phyloP scores from a whole-genome alignment of 1,284 basidiomycete genomes.

The Heterobasidion parviporum region DNA sequence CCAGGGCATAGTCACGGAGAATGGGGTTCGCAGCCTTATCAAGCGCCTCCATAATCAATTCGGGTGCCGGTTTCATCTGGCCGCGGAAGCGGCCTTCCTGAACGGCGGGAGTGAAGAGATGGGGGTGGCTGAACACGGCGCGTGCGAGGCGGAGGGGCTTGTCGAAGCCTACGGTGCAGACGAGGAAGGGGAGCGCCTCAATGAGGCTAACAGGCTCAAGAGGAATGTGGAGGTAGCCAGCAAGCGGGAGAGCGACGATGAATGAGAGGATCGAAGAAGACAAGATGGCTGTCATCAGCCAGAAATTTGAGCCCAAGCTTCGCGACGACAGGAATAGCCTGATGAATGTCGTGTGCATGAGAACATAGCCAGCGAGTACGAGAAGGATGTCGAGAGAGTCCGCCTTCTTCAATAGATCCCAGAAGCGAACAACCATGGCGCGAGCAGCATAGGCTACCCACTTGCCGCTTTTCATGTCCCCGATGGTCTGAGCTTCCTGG shows the following conservation, averaged over 20 bases:
- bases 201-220: constrained; percentile 91
- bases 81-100: constrained; percentile 31
- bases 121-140: constrained; percentile 85
- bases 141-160: constrained; percentile 91
- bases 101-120: constrained; percentile 49
- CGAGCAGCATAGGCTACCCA: constrained; percentile 85
- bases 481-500: constrained; percentile 33
- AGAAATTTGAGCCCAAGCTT: constrained; percentile 83
- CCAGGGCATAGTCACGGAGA: constrained; percentile 88
- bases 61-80: constrained; percentile 68
- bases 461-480: constrained; percentile 65
- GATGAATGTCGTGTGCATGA: constrained; percentile 96
- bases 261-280: constrained; percentile 85
- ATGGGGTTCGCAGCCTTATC: constrained; percentile 55
- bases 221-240: constrained; percentile 76
- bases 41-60: constrained; percentile 82
- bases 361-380: constrained; percentile 89
- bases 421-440: constrained; percentile 80
- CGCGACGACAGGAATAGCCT: constrained; percentile 84
- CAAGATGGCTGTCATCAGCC: constrained; percentile 81
- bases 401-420: constrained; percentile 85
- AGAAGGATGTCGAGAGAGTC: constrained; percentile 95
- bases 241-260: constrained; percentile 80
- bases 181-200: constrained; percentile 95
- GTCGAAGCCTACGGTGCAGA: constrained; percentile 97